Evolutionary conservation across 768 basidiomycete genomes (phyloP).

Genomic region (Termitomyces sp.): DNA sequence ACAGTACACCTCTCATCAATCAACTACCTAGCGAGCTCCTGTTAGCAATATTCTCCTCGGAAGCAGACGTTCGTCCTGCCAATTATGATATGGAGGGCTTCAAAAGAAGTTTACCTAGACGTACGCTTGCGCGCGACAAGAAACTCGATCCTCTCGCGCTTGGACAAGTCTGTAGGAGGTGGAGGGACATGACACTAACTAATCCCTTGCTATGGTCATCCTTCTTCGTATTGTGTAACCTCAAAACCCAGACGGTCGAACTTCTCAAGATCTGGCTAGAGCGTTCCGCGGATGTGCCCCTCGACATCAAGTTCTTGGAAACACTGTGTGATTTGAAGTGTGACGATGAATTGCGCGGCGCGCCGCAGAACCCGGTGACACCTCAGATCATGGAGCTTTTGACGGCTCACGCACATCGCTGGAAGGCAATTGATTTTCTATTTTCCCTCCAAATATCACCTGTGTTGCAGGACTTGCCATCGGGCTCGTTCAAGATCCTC

Average conservation of each 20-base stretch:
- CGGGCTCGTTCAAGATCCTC: slow-evolving; percentile 1
- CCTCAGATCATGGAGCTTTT: slow-evolving; percentile 5
- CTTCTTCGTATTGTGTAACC: neutral
- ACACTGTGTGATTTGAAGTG: neutral
- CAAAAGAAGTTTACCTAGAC: neutral
- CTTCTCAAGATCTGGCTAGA: slow-evolving; percentile 1
- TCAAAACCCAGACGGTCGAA: neutral
- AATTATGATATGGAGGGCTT: neutral
- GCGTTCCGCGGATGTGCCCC: neutral
- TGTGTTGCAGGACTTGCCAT: neutral
- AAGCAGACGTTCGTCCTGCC: neutral
- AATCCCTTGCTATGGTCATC: slow-evolving; percentile 2
- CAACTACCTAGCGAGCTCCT: slow-evolving; percentile 1
- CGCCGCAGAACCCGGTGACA: slow-evolving; percentile 1
- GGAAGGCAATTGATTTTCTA: slow-evolving; percentile 5
- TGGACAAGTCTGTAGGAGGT: slow-evolving; percentile 3
- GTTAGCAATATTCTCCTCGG: neutral
- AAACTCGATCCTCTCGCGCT: slow-evolving; percentile 1
- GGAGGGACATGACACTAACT: neutral
- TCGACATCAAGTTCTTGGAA: neutral
- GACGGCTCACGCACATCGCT: slow-evolving; percentile 3
- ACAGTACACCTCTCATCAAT: neutral
- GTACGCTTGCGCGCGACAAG: neutral
- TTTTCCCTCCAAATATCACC: slow-evolving; percentile 2
- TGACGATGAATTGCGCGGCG: neutral